Percentiles rank a stretch among this genome's conserved stretches.
Conservation (phyloP, 257 asterid genomes). For the Coffea eugenioides region DNA sequence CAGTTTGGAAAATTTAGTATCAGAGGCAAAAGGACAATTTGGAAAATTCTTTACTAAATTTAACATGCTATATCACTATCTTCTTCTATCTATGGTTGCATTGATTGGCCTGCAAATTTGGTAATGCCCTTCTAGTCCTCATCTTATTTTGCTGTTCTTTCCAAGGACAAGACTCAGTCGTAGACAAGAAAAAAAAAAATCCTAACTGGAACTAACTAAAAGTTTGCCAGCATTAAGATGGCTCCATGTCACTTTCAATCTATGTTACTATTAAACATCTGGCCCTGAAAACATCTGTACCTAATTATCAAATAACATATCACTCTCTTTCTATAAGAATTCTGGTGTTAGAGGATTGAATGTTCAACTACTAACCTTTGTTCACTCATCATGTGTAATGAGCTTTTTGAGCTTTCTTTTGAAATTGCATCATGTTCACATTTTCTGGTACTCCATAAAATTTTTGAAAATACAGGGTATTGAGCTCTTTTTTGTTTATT, state of each 20-base stretch:
- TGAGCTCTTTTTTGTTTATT: too few relatives aligned
- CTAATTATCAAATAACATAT: background rate
- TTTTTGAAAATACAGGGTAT: too few relatives aligned
- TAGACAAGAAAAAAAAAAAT: too few relatives aligned
- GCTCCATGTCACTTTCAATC: background rate
- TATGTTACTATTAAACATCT: background rate
- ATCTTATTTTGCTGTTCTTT: background rate
- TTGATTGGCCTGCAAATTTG: constrained; percentile 17
- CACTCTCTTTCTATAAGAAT: background rate
- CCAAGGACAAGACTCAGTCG: background rate
- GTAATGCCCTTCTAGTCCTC: background rate
- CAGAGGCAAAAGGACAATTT: background rate
- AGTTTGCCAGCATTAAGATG: background rate
- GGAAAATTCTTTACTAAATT: background rate
- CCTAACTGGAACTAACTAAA: too few relatives aligned
- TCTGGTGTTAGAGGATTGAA: background rate
- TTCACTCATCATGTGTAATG: background rate
- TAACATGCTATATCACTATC: background rate
- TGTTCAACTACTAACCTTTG: background rate
- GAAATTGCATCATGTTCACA: too few relatives aligned
- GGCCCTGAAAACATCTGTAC: background rate
- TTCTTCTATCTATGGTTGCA: background rate
- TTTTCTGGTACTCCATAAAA: too few relatives aligned
- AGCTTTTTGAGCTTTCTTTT: too few relatives aligned
- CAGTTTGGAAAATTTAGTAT: too few relatives aligned